These are phyloP conservation scores for Blakeslea trispora DNA, from an alignment of 371 early-diverging fungal genomes.

Conservation along the genomic window DNA sequence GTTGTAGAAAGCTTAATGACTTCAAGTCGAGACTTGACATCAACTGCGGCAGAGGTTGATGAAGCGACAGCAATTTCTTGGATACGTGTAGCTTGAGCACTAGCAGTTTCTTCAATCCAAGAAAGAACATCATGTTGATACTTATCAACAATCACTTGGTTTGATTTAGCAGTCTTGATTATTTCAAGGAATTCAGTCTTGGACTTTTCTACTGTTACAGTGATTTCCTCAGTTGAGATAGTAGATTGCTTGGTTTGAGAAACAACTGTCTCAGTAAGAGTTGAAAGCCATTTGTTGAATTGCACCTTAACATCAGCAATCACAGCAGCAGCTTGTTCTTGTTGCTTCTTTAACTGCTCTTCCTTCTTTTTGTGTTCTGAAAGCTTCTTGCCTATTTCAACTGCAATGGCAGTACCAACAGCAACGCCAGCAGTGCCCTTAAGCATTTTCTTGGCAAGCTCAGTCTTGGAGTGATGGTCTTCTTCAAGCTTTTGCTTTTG, in stretches of 20 bases:
- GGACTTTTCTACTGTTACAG: constrained; percentile 21
- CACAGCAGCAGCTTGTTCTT: constrained; percentile 18
- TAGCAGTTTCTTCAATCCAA: constrained; percentile 31
- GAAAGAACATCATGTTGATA: constrained; percentile 25
- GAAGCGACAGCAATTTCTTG: constrained; percentile 25
- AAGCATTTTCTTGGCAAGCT: constrained; percentile 31
- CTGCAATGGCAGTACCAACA: constrained; percentile 29
- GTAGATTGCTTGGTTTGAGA: constrained; percentile 18
- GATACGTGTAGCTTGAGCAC: constrained; percentile 29
- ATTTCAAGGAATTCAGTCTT: constrained; percentile 26
- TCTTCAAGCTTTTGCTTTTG: constrained; percentile 11
- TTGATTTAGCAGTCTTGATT: constrained; percentile 28
- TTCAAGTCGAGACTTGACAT: constrained; percentile 26
- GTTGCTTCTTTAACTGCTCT: constrained; percentile 9
- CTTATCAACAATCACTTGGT: constrained; percentile 11
- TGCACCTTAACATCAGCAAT: constrained; percentile 28
- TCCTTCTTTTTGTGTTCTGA: constrained; percentile 24
- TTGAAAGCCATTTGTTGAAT: constrained; percentile 29
- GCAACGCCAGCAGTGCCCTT: constrained; percentile 30
- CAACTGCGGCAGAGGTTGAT: constrained; percentile 8
- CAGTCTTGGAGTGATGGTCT: constrained; percentile 17
- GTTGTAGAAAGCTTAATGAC: constrained; percentile 26
- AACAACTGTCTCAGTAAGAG: constrained; percentile 24
- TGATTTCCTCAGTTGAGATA: constrained; percentile 22
- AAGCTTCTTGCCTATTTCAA: constrained; percentile 28